These are phyloP conservation scores for Clavispora asparagi DNA, from an alignment of 805 yeast genomes.

Conservation along the genomic window DNA sequence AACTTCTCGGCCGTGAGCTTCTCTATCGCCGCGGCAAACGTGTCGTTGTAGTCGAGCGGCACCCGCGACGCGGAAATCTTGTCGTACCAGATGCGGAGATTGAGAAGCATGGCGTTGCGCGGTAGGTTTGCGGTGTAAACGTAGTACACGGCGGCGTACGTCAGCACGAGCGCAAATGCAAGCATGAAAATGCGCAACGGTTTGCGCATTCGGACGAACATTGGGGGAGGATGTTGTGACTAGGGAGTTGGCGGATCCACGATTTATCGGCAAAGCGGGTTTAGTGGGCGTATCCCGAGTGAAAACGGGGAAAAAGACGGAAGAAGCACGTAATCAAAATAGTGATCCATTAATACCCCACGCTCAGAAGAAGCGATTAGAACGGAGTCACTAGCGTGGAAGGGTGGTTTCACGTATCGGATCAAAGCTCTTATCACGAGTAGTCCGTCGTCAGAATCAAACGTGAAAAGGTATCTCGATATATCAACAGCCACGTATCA, in stretches of 20 bases:
- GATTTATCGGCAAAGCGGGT: too few species aligned
- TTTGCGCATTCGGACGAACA: not conserved
- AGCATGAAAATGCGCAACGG: slow-evolving; percentile 1
- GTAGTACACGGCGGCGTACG: not conserved
- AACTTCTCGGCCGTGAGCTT: slow-evolving; percentile 3
- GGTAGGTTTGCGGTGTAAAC: not conserved
- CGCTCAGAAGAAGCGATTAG: too few species aligned
- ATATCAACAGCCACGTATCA: too few species aligned
- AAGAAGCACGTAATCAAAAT: too few species aligned
- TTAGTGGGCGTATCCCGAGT: too few species aligned
- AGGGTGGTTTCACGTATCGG: too few species aligned
- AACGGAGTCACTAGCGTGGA: too few species aligned
- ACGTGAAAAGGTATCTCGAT: too few species aligned
- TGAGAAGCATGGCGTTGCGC: not conserved
- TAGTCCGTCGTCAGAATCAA: too few species aligned
- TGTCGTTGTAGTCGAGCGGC: slow-evolving; percentile 1
- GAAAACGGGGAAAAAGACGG: too few species aligned
- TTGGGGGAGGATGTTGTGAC: not conserved
- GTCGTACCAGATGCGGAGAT: not conserved
- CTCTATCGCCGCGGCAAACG: slow-evolving; percentile 1
- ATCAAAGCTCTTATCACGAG: too few species aligned
- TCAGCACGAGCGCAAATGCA: not conserved
- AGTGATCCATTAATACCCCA: too few species aligned
- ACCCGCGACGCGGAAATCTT: not conserved
- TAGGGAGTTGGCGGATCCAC: not conserved